Evolutionary conservation across 2,329 filamentous ascomycete genomes (phyloP), one percentile per base, ranked within the genome.

Genomic region (Rhinocladiella similis): DNA sequence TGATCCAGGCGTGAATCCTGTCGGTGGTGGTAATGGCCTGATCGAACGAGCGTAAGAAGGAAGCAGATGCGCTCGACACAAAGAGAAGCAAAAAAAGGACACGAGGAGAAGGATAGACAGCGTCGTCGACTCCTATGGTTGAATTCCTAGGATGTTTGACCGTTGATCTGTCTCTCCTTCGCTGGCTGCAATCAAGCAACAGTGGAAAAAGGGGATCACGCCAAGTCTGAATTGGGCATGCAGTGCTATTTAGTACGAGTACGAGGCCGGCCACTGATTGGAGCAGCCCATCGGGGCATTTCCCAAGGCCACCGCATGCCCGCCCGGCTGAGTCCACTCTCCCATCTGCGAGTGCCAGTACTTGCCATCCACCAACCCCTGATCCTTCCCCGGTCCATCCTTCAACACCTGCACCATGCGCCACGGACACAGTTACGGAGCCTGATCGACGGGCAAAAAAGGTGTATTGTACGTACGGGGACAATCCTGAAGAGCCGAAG

Each of bases 11-110:
- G n/a, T 29, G 19, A 14, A 46, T 27, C 12, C 43, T 29, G 25
- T 9, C 43, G 43, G 43, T 46, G 47, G 20, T 22, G 43, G 43
- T 41, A 39, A 29, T 22, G 20, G 48, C 33, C 39, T 48, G 45
- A 52, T 39, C 47, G 53, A 61, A 55, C 55, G 59, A 61, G 46
- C 47, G 59, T 61, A 53, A 55, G 52, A 58, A 57, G 35, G 36
- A 53, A 50, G 54, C 41, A 47, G 55, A 57, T 36, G 41, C 58
- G 55, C 58, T 47, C 45, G 41, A 61, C 39, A 38, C 43, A 45
- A 54, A 41, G 47, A 33, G 27, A 47, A 53, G 47, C 39, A 49
- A 51, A 56, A 53, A 53, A 49, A 49, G 50, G 47, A 53, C 49
- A 51, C 50, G 47, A 52, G 47, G 46, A 42, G 50, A 51, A 54